phyloP scores from a whole-genome alignment of 108 stramenopile species.

The Nitzschia palea region DNA sequence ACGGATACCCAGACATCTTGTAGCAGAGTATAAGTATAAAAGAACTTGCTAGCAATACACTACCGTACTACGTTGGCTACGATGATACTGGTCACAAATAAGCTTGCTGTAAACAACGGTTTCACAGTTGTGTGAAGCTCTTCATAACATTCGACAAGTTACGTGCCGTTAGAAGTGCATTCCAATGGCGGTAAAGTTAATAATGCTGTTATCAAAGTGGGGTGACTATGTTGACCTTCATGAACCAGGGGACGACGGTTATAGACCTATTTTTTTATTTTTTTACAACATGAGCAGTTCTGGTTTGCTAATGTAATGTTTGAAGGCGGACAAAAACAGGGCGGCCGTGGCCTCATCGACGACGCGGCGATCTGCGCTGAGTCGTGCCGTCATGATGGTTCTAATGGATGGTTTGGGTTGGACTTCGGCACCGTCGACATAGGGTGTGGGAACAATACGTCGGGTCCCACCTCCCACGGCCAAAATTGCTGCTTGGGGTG shows the following conservation, averaged over 20 bases:
- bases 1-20: neutral
- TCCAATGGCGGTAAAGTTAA: too few relatives aligned
- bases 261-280: neutral
- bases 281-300: constrained; percentile 50
- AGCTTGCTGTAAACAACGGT: too few relatives aligned
- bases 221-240: too few relatives aligned
- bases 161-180: too few relatives aligned
- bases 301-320: constrained; percentile 90
- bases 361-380: constrained; percentile 97
- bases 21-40: too few relatives aligned
- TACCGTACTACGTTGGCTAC: too few relatives aligned
- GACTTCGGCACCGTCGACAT: constrained; percentile 75
- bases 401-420: constrained; percentile 79
- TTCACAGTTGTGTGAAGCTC: too few relatives aligned
- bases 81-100: too few relatives aligned
- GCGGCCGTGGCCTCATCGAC: constrained; percentile 99
- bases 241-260: too few relatives aligned
- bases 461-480: constrained; percentile 93
- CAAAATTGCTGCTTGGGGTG: constrained; percentile 95
- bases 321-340: constrained; percentile 94
- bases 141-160: too few relatives aligned
- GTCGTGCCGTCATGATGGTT: constrained; percentile 91
- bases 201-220: too few relatives aligned
- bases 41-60: too few relatives aligned
- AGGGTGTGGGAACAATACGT: constrained; percentile 82